Base-by-base conservation (phyloP, 2,329 filamentous ascomycete species). In the Aureobasidium musti region DNA sequence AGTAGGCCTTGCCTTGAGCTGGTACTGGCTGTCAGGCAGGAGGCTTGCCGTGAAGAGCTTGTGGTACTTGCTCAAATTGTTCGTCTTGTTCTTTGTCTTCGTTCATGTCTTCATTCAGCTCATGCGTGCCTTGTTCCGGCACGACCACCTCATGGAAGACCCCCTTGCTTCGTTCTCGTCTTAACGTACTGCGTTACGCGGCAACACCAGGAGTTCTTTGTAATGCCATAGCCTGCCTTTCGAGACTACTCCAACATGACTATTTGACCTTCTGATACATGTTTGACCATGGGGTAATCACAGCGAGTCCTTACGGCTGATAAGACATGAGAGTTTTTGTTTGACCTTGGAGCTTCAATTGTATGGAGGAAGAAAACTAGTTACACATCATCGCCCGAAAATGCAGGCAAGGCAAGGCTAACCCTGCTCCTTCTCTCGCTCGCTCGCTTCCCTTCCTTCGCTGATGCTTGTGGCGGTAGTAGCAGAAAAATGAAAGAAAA, bases 301-400 rank as follows among this genome's bases (percentile, higher is more conserved):
- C 47, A 14, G 4, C 14, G 8, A 56, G 3, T 14, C 10, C 1
- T 59, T 39, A 59, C 35, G n/a, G 3, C 13, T 26, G 41, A 37
- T 7, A 13, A 30, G 43, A 17, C 26, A 37, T 13, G 10, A 4
- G 33, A 37, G 13, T 14, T 28, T 47, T 49, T 37, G 56, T 49
- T 14, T 49, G 13, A 39, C 19, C 10, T 39, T 39, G 39, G 39
- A 59, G 39, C 37, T 59, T 45, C 57, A 49, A 61, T 61, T 47
- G 57, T 61, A 35, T 61, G 23, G 23, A 49, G 19, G 14, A 17
- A 43, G 33, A 59, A 7, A 41, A 41, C 45, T 63, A 63, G 59
- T 63, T 63, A 63, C 59, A 63, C 59, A 63, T 63, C 59, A 52
- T 52, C 41, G 56, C 45, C 59, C 59, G 21, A 21, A 63, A 63